These are phyloP conservation scores for Paramecium octaurelia DNA, from an alignment of 73 alveolate species.

Conservation along the genomic window DNA sequence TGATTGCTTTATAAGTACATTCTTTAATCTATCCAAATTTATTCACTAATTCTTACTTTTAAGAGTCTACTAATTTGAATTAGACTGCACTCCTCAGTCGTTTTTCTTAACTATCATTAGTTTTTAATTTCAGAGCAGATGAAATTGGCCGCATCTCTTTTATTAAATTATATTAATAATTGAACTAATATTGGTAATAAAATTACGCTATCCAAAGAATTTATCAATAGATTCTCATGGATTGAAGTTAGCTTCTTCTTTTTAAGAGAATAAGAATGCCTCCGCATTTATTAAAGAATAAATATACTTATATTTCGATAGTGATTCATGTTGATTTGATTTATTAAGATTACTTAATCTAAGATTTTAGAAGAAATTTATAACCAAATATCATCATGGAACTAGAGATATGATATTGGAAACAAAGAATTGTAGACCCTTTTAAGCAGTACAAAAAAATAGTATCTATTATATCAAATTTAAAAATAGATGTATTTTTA, in stretches of 20 bases:
- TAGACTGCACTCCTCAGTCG: neutral
- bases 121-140: neutral
- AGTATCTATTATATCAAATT: neutral
- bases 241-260: too few relatives aligned
- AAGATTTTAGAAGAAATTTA: neutral
- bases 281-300: neutral
- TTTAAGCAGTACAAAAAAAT: neutral
- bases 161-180: neutral
- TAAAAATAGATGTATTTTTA: too few relatives aligned
- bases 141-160: neutral
- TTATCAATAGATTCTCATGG: neutral
- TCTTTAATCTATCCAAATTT: neutral
- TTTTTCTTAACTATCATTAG: constrained; percentile 16
- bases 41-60: neutral
- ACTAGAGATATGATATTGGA: neutral
- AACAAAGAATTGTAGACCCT: neutral
- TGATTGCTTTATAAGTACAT: neutral
- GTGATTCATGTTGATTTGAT: too few relatives aligned
- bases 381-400: neutral
- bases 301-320: neutral
- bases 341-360: too few relatives aligned
- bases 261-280: neutral
- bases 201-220: too few relatives aligned
- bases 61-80: neutral
- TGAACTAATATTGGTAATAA: neutral